phyloP scores from a whole-genome alignment of 805 yeast species.

The Lipomyces japonicus region DNA sequence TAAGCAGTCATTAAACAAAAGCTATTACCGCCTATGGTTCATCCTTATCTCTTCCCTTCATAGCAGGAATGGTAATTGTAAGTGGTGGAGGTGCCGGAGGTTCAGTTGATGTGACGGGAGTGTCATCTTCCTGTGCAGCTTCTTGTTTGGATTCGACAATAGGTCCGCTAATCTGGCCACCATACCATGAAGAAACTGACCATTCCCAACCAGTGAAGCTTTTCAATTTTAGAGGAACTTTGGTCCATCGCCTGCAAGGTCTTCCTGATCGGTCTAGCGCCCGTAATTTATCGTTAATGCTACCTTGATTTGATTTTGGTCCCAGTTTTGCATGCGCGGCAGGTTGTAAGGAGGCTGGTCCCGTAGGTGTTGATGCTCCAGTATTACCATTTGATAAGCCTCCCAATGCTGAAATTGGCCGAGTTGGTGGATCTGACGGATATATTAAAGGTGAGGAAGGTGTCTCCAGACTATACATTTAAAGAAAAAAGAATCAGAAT shows the following conservation, averaged over 20 bases:
- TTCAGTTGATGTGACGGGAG: not conserved
- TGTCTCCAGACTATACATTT: constrained; percentile 1
- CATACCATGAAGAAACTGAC: constrained; percentile 42
- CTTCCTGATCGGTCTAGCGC: constrained; percentile 45
- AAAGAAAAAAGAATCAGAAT: not conserved
- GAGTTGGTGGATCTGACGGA: constrained; percentile 10
- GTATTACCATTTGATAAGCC: no score
- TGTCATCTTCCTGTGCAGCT: not conserved
- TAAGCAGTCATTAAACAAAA: no score
- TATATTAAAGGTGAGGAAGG: constrained; percentile 17
- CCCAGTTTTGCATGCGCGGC: constrained; percentile 27
- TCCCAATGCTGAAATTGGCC: constrained; percentile 5
- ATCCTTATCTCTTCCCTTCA: not conserved
- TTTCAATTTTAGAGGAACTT: constrained; percentile 40
- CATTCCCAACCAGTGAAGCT: constrained; percentile 47
- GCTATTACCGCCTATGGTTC: no score
- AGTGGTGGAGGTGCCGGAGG: constrained; percentile 23
- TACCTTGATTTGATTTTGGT: constrained; percentile 33
- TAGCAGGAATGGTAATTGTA: constrained; percentile 25
- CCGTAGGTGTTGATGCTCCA: constrained; percentile 5
- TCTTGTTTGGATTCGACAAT: not conserved
- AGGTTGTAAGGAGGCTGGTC: constrained; percentile 14
- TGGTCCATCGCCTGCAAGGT: constrained; percentile 46
- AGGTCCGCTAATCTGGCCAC: constrained; percentile 30
- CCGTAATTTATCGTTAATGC: constrained; percentile 38